Evolutionary conservation across 768 basidiomycete genomes (phyloP).

Genomic region (Lactarius evosmus): DNA sequence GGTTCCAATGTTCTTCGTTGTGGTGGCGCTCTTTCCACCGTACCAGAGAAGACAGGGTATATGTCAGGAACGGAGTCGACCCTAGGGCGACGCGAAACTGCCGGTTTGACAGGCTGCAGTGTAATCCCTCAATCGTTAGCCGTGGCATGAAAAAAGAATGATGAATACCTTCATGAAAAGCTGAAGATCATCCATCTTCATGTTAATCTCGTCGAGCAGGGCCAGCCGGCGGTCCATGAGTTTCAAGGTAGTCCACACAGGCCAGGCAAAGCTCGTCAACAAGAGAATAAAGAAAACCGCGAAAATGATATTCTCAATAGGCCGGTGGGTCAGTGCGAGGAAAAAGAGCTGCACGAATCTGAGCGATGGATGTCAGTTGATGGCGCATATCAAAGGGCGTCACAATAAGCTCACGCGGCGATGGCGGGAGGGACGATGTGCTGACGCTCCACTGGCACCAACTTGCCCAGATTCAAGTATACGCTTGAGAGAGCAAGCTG

Average conservation of each 20-base stretch:
- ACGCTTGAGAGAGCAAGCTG: not conserved
- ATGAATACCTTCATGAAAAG: slow-evolving; percentile 5
- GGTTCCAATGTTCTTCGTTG: not conserved
- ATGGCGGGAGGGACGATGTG: not conserved
- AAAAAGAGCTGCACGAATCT: slow-evolving; percentile 5
- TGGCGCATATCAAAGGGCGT: not conserved
- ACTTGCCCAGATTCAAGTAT: slow-evolving; percentile 2
- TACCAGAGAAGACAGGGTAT: too few species aligned
- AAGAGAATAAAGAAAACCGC: slow-evolving; percentile 7
- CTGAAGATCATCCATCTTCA: slow-evolving; percentile 7
- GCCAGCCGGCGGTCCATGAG: not conserved
- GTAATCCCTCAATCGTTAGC: not conserved
- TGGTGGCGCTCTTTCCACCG: not conserved
- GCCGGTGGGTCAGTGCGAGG: not conserved
- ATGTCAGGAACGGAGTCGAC: not conserved
- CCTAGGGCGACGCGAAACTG: not conserved
- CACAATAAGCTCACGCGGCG: slow-evolving; percentile 6
- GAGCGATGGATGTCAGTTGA: not conserved
- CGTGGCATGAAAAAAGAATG: not conserved
- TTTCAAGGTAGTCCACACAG: slow-evolving; percentile 8
- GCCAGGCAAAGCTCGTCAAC: slow-evolving; percentile 4
- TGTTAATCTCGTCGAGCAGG: not conserved
- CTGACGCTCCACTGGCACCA: not conserved
- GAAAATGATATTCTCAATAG: not conserved
- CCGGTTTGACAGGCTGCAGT: not conserved